phyloP scores from a whole-genome alignment of 1,284 basidiomycete species.

The Sanghuangporus sanghuang region DNA sequence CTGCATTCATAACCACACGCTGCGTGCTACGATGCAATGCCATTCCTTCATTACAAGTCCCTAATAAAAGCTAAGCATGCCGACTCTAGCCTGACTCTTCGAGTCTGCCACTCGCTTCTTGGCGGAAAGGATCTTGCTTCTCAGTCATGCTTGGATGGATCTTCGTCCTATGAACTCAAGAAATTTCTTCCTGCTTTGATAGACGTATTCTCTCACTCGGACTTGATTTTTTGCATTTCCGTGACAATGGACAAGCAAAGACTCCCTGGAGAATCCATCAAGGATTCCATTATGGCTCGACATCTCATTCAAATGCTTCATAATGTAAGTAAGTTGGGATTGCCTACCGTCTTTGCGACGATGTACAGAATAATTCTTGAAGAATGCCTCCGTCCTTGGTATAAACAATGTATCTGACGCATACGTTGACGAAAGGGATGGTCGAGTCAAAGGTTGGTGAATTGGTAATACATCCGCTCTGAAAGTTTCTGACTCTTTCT shows the following conservation, averaged over 20 bases:
- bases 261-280: constrained; percentile 36
- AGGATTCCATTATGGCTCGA: constrained; percentile 43
- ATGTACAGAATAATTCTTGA: constrained; percentile 9
- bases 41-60: constrained; percentile 5
- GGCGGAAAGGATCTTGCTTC: neutral
- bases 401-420: constrained; percentile 49
- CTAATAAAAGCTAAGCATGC: neutral
- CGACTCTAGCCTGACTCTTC: neutral
- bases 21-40: neutral
- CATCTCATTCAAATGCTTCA: constrained; percentile 48
- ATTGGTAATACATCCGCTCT: neutral
- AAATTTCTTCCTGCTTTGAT: constrained; percentile 40
- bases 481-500: neutral
- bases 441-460: constrained; percentile 36
- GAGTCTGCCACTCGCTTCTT: constrained; percentile 1
- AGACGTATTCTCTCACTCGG: constrained; percentile 47
- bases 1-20: neutral
- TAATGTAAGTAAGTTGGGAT: constrained; percentile 41
- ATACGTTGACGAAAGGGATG: constrained; percentile 40
- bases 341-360: neutral
- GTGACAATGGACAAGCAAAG: constrained; percentile 43
- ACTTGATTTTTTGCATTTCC: constrained; percentile 47
- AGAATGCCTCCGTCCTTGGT: constrained; percentile 57
- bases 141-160: neutral
- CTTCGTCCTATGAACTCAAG: constrained; percentile 25